Evolutionary conservation across 2,329 filamentous ascomycete genomes (phyloP).

Genomic region (Colletotrichum sp.): DNA sequence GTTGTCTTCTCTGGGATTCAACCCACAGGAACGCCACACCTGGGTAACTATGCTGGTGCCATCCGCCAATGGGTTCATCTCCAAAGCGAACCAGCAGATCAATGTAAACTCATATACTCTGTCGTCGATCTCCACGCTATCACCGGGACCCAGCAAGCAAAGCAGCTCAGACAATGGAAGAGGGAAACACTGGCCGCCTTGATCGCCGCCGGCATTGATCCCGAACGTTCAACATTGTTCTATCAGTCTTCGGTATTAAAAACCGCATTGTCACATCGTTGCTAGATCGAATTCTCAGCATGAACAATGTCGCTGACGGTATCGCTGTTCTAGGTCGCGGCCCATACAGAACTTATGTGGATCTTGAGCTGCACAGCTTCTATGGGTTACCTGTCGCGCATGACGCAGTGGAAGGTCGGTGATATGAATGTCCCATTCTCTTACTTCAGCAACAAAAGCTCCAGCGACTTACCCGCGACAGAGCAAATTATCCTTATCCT

Average conservation of each 20-base stretch:
- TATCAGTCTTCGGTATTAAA: constrained; percentile 70
- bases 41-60: constrained; percentile 95
- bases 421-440: neutral
- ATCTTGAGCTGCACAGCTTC: constrained; percentile 90
- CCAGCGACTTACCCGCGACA: constrained; percentile 33
- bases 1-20: constrained; percentile 96
- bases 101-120: constrained; percentile 76
- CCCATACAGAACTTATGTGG: constrained; percentile 95
- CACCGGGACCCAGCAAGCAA: constrained; percentile 74
- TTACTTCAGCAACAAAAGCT: neutral
- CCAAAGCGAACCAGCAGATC: constrained; percentile 65
- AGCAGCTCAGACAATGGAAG: constrained; percentile 66
- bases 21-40: constrained; percentile 89
- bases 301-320: neutral
- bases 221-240: constrained; percentile 79
- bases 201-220: constrained; percentile 83
- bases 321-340: constrained; percentile 59
- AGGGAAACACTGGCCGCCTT: constrained; percentile 80
- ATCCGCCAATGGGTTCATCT: constrained; percentile 84
- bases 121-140: constrained; percentile 95
- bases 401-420: constrained; percentile 97
- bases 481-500: constrained; percentile 75
- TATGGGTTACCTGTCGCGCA: constrained; percentile 92
- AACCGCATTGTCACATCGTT: neutral
- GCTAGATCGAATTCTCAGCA: neutral